Evolutionary conservation across 257 asterid genomes (phyloP).

Genomic region (Nicotiana paniculata): DNA sequence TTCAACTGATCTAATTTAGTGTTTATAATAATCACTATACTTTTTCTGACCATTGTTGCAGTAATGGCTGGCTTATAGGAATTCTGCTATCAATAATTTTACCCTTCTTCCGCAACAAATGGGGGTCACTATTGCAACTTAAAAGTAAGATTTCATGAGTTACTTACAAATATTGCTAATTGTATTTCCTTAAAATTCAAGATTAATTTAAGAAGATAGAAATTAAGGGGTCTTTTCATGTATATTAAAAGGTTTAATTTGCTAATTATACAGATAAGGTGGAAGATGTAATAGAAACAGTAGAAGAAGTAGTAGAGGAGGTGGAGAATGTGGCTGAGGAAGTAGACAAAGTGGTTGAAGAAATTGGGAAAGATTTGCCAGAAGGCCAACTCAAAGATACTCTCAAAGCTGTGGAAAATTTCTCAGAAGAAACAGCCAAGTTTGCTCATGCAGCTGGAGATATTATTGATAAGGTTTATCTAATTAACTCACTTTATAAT

Average conservation of each 20-base stretch:
- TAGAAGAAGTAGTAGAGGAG: slow-evolving; percentile 48
- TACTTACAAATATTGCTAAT: too few species aligned
- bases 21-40: neutral
- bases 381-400: slow-evolving; percentile 40
- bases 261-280: slow-evolving; percentile 27
- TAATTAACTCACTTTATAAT: neutral
- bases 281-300: slow-evolving; percentile 30
- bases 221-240: too few species aligned
- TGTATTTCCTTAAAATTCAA: too few species aligned
- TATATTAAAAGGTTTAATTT: too few species aligned
- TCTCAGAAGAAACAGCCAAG: slow-evolving; percentile 50
- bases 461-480: slow-evolving; percentile 48
- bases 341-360: slow-evolving; percentile 51
- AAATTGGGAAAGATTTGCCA: slow-evolving; percentile 43
- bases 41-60: neutral
- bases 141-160: slow-evolving; percentile 36
- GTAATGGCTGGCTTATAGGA: slow-evolving; percentile 70
- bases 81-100: slow-evolving; percentile 41
- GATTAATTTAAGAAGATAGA: too few species aligned
- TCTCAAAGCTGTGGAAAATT: slow-evolving; percentile 28
- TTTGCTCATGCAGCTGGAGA: slow-evolving; percentile 42
- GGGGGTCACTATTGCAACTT: slow-evolving; percentile 55
- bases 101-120: slow-evolving; percentile 56
- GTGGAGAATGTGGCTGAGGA: slow-evolving; percentile 56
- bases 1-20: neutral